Evolutionary conservation across 345 rosid genomes (phyloP), one percentile per base, ranked within the genome.

Genomic region (Eucalyptus tenuipes): DNA sequence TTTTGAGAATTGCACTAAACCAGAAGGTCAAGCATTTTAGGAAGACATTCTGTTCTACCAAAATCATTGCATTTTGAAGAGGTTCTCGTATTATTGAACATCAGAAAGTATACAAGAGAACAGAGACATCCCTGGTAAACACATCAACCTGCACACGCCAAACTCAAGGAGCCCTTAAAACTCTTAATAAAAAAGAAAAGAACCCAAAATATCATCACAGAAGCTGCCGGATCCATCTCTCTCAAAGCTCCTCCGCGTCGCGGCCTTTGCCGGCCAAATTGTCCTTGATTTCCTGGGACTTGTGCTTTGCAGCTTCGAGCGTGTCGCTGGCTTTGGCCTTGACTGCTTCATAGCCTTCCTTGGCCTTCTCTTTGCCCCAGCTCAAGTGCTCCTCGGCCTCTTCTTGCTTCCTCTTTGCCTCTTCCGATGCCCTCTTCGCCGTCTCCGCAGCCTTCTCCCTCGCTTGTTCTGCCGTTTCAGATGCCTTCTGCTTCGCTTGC

Each of bases 291-390:
- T 89, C 86, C 90, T 87, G 89, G 4, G 91, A 29, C 55, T 88
- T 89, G 31, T 91, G 85, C 87, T 90, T 89, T 0, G 90, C 89
- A 22, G 88, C 85, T 29, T 85, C 92, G 1, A 88, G 9, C 0
- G 91, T 85, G 87, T 89, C 92, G 31, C 85, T 88, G 1, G 92
- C 91, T 75, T 90, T 91, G 80, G n/a, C 66, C 87, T 88, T 90
- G 47, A 90, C 92, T 8, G 90, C 86, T 16, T 90, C 92, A n/a
- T 68, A 88, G 4, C 92, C 93, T 37, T 90, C 90, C 49, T 71
- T 90, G 53, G 92, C 92, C 40, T 90, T 93, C 89, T 88, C 92
- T 45, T 91, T 88, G 10, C 92, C 92, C 93, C 93, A 93, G 25
- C 84, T 85, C 64, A 88, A 12, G 4, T 87, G 84, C 89, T 92